A percentile compares a stretch with the other conserved stretches of the same genome.
Conservation (phyloP, 1,284 basidiomycete species). For the Fomitopsis pinicola region DNA sequence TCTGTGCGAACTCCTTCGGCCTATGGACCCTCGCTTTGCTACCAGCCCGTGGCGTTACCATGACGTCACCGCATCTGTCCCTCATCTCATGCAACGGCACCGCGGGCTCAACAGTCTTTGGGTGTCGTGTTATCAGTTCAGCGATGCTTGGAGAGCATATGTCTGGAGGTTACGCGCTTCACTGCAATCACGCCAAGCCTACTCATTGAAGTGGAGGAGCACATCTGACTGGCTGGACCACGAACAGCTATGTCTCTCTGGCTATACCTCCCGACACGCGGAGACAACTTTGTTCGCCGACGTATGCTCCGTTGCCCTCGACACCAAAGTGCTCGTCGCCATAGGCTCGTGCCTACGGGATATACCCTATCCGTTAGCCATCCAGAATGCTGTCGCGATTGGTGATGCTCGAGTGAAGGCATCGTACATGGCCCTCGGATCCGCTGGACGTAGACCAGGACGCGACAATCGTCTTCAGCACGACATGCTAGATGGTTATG, state of each 20-base stretch:
- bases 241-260: not conserved
- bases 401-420: not conserved
- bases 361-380: not conserved
- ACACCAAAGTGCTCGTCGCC: not conserved
- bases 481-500: not conserved
- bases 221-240: not conserved
- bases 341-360: not conserved
- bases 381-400: not conserved
- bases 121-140: not conserved
- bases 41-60: not conserved
- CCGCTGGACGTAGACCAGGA: not conserved
- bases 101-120: not conserved
- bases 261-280: not conserved
- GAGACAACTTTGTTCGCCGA: not conserved
- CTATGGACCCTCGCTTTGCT: no score
- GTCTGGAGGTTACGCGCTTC: not conserved
- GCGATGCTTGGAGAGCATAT: no score
- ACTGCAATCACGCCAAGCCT: not conserved
- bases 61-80: not conserved
- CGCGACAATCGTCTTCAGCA: not conserved
- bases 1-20: not conserved
- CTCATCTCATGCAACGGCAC: not conserved
- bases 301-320: not conserved
- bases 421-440: not conserved
- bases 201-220: not conserved